Evolutionary conservation across 331 rosid genomes (phyloP), one percentile per base, ranked within the genome.

Genomic region (Acacia concinna): DNA sequence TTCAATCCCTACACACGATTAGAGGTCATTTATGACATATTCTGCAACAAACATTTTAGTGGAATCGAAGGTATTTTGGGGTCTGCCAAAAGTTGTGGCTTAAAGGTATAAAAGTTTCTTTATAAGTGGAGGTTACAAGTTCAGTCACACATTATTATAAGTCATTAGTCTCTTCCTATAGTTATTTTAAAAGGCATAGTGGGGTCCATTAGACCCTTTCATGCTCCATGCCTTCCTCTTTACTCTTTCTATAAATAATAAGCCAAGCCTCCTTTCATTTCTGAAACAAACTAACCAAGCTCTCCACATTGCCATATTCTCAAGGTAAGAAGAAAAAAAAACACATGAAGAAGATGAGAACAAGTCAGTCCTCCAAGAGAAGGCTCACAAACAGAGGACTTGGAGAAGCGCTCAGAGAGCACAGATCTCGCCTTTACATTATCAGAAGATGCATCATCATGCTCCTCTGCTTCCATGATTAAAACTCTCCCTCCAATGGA

Each of bases 341-440:
- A 0, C 64, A 57, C 17, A 25, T 13, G 7, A 68, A 3, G 27
- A 68, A 68, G 88, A 87, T 85, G 84, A 86, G 85, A 84, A 89
- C 73, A 59, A 78, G 77, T 78, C 87, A 59, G 73, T 83, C 77
- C 74, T 68, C 76, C 18, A 68, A 68, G 52, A 68, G 73, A 68
- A 68, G 73, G 30, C 32, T 68, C 5, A 40, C 73, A 1, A 40
- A 68, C 21, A 68, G 12, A 68, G 73, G 73, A 23, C 51, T 12
- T 13, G 52, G 73, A 38, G 73, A 54, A 11, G 54, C 20, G 34
- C 21, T 68, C 8, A 40, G 73, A 40, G 35, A 68, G 54, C 73
- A 68, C 1, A 40, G 73, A 17, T 46, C 73, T 28, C 28, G 54
- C 11, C 35, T 68, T 23, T 68, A 68, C 73, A 68, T 68, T 6